Percentiles rank a stretch among this genome's conserved stretches.
These are phyloP conservation scores for Eucalyptus tenuipes DNA, from an alignment of 345 rosid species.

Conservation along the genomic window DNA sequence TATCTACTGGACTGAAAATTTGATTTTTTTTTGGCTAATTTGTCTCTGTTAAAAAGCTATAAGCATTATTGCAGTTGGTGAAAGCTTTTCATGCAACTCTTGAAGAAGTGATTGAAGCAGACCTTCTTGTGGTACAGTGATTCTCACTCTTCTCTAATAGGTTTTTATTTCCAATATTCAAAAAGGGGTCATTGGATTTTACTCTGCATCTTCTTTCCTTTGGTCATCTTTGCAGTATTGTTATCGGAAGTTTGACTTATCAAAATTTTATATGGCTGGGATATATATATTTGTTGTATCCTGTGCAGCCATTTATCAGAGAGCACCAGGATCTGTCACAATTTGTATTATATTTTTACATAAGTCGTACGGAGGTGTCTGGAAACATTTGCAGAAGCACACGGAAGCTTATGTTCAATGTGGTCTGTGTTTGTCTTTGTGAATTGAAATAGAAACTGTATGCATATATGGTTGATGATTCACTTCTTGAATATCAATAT, in stretches of 20 bases:
- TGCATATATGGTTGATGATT: not conserved
- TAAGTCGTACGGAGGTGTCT: not conserved
- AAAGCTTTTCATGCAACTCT: constrained; percentile 91
- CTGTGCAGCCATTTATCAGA: not conserved
- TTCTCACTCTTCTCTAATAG: not conserved
- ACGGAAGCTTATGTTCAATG: not conserved
- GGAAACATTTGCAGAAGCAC: not conserved
- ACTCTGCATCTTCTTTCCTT: not conserved
- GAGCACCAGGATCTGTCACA: not conserved
- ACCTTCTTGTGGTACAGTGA: constrained; percentile 67
- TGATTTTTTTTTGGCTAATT: not conserved
- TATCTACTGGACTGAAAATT: not conserved
- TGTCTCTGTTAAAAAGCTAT: not conserved
- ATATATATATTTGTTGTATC: not conserved
- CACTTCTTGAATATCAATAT: not conserved
- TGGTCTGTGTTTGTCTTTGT: not conserved
- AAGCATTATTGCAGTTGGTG: constrained; percentile 39
- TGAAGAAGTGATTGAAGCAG: constrained; percentile 94
- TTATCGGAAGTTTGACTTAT: not conserved
- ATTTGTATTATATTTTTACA: not conserved
- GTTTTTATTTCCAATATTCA: not conserved
- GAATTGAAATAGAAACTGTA: not conserved
- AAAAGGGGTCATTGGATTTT: not conserved
- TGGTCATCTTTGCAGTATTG: not conserved
- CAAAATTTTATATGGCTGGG: not conserved